These are phyloP conservation scores for Amanita exitialis DNA, from an alignment of 768 basidiomycete genomes.

Conservation along the genomic window DNA sequence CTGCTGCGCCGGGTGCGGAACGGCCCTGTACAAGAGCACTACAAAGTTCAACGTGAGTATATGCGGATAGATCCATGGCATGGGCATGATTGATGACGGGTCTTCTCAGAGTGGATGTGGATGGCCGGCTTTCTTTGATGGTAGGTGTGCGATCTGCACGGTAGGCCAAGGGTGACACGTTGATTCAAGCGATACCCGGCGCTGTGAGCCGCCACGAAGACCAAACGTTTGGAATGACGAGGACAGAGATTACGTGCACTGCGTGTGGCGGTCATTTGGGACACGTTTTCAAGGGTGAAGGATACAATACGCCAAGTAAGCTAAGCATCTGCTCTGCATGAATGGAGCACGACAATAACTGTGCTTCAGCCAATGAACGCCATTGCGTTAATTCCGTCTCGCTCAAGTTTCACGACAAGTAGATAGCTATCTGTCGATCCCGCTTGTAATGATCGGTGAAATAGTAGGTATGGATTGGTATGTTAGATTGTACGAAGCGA, in stretches of 20 bases:
- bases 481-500: not conserved
- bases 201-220: slow-evolving; percentile 79
- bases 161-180: not conserved
- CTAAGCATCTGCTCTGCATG: slow-evolving; percentile 20
- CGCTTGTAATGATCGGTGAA: too few relatives aligned
- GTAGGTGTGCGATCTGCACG: slow-evolving; percentile 24
- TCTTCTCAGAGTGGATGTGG: slow-evolving; percentile 68
- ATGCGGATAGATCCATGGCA: not conserved
- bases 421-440: slow-evolving; percentile 8
- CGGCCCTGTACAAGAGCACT: slow-evolving; percentile 78
- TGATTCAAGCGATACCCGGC: slow-evolving; percentile 67
- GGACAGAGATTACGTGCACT: slow-evolving; percentile 83
- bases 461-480: not conserved
- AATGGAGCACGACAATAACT: not conserved
- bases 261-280: slow-evolving; percentile 92
- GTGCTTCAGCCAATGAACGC: slow-evolving; percentile 57
- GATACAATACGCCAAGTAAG: slow-evolving; percentile 69
- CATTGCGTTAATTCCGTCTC: slow-evolving; percentile 90
- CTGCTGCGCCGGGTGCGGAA: slow-evolving; percentile 67
- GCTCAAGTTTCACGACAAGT: slow-evolving; percentile 58
- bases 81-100: not conserved
- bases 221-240: slow-evolving; percentile 46
- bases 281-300: slow-evolving; percentile 93
- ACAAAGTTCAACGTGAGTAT: slow-evolving; percentile 71
- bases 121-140: slow-evolving; percentile 98